Percentiles rank a stretch among this genome's conserved stretches.
phyloP scores from a whole-genome alignment of 768 basidiomycete species.

The Xerocomus spinulosus region DNA sequence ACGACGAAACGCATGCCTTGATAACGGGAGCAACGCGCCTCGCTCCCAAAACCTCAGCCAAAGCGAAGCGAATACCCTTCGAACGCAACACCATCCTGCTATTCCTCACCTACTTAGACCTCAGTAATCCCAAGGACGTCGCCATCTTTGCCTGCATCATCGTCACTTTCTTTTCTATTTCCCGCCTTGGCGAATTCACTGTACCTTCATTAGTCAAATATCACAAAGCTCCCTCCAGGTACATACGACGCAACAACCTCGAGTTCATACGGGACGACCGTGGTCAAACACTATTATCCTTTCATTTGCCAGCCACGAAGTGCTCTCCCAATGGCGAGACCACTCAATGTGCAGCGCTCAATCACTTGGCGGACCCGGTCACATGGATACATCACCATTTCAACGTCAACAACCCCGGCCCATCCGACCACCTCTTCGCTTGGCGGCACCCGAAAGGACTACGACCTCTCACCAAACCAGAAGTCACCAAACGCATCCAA shows the following conservation, averaged over 20 bases:
- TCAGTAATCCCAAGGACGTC: neutral
- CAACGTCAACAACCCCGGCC: neutral
- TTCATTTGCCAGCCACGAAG: too few relatives aligned
- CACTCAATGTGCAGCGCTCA: neutral
- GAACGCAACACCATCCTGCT: neutral
- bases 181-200: too few relatives aligned
- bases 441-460: conserved; percentile 1
- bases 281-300: too few relatives aligned
- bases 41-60: neutral
- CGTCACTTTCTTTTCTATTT: neutral
- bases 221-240: too few relatives aligned
- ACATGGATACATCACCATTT: neutral
- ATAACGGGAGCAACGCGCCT: neutral
- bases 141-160: neutral
- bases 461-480: neutral
- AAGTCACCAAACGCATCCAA: neutral
- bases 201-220: too few relatives aligned
- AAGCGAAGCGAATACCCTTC: neutral
- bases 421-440: neutral
- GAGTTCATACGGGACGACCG: too few relatives aligned
- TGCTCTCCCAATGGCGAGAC: too few relatives aligned
- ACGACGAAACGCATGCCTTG: neutral
- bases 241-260: too few relatives aligned
- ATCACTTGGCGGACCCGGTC: neutral
- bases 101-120: neutral